Evolutionary conservation across 805 yeast genomes (phyloP).

Genomic region (Barnettozyma salicaria): DNA sequence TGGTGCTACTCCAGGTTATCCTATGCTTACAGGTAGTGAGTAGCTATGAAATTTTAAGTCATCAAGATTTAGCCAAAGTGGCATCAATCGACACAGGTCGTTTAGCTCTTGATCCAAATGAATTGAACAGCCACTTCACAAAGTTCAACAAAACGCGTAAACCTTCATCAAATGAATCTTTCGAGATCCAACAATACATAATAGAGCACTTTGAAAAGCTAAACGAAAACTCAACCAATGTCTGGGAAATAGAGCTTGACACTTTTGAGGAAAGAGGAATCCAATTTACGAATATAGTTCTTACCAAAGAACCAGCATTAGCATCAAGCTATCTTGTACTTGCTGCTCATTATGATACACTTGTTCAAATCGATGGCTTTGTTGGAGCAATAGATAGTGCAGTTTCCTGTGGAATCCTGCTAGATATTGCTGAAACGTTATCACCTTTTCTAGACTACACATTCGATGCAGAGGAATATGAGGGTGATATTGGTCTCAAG

Average conservation of each 20-base stretch:
- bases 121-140: slow-evolving; percentile 16
- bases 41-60: slow-evolving; percentile 9
- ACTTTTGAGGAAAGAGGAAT: slow-evolving; percentile 33
- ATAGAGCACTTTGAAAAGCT: slow-evolving; percentile 28
- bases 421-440: slow-evolving; percentile 35
- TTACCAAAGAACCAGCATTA: slow-evolving; percentile 24
- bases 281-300: slow-evolving; percentile 35
- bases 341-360: slow-evolving; percentile 52
- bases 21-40: neutral
- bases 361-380: slow-evolving; percentile 43
- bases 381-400: slow-evolving; percentile 58
- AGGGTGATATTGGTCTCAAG: slow-evolving; percentile 34
- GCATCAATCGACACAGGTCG: slow-evolving; percentile 9
- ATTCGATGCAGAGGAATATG: slow-evolving; percentile 10
- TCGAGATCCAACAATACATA: slow-evolving; percentile 33
- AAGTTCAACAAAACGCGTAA: slow-evolving; percentile 35
- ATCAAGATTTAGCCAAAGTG: slow-evolving; percentile 4
- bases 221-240: slow-evolving; percentile 22
- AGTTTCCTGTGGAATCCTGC: slow-evolving; percentile 46
- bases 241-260: slow-evolving; percentile 28
- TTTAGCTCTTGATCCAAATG: slow-evolving; percentile 14
- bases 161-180: slow-evolving; percentile 39
- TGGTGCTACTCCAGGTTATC: neutral
- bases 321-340: slow-evolving; percentile 31
- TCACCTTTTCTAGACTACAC: slow-evolving; percentile 14